phyloP scores from a whole-genome alignment of 2,329 filamentous ascomycete species.

The Juglanconis sp. region DNA sequence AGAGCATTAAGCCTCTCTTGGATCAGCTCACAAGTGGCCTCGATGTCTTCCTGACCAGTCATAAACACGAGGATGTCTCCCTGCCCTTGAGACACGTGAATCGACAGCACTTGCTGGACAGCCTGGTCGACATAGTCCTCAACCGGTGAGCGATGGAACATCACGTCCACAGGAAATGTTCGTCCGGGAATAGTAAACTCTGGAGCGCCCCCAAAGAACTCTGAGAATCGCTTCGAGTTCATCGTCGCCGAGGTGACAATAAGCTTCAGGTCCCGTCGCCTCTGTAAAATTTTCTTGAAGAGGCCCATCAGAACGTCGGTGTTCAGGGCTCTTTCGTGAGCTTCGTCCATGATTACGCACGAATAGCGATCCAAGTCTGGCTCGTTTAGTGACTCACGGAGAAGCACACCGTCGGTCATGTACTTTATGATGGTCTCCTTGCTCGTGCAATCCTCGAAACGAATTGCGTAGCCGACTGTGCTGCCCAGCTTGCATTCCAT shows the following conservation, averaged over 20 bases:
- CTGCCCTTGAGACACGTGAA: conserved; percentile 89
- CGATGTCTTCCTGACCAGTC: conserved; percentile 98
- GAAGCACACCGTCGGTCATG: conserved; percentile 95
- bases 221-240: conserved; percentile 94
- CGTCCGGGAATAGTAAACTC: conserved; percentile 95
- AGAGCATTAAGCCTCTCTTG: conserved; percentile 82
- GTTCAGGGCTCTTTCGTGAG: conserved; percentile 92
- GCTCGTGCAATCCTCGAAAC: conserved; percentile 97
- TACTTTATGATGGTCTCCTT: conserved; percentile 96
- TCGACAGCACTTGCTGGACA: conserved; percentile 91
- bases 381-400: conserved; percentile 90
- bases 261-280: conserved; percentile 86
- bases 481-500: conserved; percentile 92
- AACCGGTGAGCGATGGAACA: conserved; percentile 90
- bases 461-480: conserved; percentile 92
- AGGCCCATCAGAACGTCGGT: conserved; percentile 97
- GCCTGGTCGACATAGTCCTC: conserved; percentile 98
- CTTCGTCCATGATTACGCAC: conserved; percentile 99
- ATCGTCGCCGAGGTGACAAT: conserved; percentile 98
- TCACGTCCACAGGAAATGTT: conserved; percentile 95
- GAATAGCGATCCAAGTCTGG: conserved; percentile 93
- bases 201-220: conserved; percentile 93
- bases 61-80: conserved; percentile 98
- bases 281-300: conserved; percentile 92
- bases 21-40: conserved; percentile 90